These are phyloP conservation scores for Sporothrix pseudoabietina DNA, from an alignment of 2,329 filamentous ascomycete species.

Conservation along the genomic window DNA sequence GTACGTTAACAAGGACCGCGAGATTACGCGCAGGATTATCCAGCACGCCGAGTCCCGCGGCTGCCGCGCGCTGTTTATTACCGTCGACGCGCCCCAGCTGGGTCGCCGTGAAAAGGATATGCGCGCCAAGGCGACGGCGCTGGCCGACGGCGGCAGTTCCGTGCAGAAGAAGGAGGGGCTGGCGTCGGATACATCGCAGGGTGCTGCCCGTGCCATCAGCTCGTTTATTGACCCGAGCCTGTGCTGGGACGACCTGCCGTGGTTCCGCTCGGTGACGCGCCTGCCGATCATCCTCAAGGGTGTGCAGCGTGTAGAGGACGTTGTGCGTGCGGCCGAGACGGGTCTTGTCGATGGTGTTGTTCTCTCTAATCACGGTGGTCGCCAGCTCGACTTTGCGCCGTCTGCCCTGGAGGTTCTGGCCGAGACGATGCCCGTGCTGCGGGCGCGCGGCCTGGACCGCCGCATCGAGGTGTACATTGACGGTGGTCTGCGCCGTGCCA, in stretches of 20 bases:
- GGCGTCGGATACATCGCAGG: constrained; percentile 81
- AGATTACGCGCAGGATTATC: constrained; percentile 86
- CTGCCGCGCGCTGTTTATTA: constrained; percentile 96
- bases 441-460: constrained; percentile 70
- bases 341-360: constrained; percentile 83
- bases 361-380: constrained; percentile 91
- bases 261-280: constrained; percentile 85
- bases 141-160: constrained; percentile 70
- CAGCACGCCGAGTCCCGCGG: constrained; percentile 88
- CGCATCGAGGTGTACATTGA: constrained; percentile 88
- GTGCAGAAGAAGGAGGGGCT: constrained; percentile 79
- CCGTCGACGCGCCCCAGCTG: constrained; percentile 93
- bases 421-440: constrained; percentile 87
- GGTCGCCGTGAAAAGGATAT: constrained; percentile 97
- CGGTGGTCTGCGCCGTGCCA: constrained; percentile 84
- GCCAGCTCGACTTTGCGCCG: constrained; percentile 88
- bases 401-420: constrained; percentile 88
- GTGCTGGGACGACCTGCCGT: constrained; percentile 90
- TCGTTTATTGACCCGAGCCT: constrained; percentile 95
- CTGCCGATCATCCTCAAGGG: constrained; percentile 98
- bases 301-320: constrained; percentile 93
- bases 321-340: constrained; percentile 77
- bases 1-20: constrained; percentile 94
- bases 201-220: constrained; percentile 90
- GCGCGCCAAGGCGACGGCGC: constrained; percentile 77